Percentiles rank a stretch among this genome's conserved stretches.
Conservation (phyloP, 2,329 filamentous ascomycete genomes). For the Fonsecaea nubica region DNA sequence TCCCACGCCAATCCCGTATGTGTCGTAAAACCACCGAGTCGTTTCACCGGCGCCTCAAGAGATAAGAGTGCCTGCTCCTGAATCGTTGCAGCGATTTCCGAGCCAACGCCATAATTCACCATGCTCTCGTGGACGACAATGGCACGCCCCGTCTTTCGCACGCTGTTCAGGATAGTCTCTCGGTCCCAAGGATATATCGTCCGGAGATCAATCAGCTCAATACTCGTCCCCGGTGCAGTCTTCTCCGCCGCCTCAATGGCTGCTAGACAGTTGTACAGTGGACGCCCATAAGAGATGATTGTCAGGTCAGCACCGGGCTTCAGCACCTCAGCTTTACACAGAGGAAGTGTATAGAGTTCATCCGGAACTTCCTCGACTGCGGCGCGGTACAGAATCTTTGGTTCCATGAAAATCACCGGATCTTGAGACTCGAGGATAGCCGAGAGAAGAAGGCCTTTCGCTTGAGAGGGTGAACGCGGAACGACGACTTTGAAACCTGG, state of each 20-base stretch:
- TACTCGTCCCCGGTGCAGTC: slow-evolving; percentile 69
- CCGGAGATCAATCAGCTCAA: slow-evolving; percentile 88
- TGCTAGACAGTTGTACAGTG: slow-evolving; percentile 80
- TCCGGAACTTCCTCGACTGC: slow-evolving; percentile 89
- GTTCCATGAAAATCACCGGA: slow-evolving; percentile 91
- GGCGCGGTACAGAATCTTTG: slow-evolving; percentile 89
- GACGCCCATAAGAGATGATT: slow-evolving; percentile 85
- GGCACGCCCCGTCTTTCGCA: slow-evolving; percentile 82
- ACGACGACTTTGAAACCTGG: slow-evolving; percentile 85
- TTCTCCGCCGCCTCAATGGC: slow-evolving; percentile 79
- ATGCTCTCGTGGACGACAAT: slow-evolving; percentile 92
- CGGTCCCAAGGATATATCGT: slow-evolving; percentile 93
- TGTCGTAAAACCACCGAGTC: slow-evolving; percentile 86
- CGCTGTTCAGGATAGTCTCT: slow-evolving; percentile 77
- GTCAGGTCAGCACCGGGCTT: slow-evolving; percentile 82
- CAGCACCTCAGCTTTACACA: slow-evolving; percentile 83
- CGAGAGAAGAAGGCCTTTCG: slow-evolving; percentile 82
- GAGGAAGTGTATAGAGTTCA: slow-evolving; percentile 77
- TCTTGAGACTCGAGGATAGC: slow-evolving; percentile 78
- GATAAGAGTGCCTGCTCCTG: slow-evolving; percentile 84
- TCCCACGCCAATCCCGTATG: slow-evolving; percentile 82
- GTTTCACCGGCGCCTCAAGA: slow-evolving; percentile 81
- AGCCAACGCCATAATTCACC: slow-evolving; percentile 88
- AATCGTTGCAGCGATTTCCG: slow-evolving; percentile 85
- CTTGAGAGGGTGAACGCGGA: slow-evolving; percentile 82